Conservation (phyloP, 2,329 filamentous ascomycete species). For the Trichoderma citrinoviride region DNA sequence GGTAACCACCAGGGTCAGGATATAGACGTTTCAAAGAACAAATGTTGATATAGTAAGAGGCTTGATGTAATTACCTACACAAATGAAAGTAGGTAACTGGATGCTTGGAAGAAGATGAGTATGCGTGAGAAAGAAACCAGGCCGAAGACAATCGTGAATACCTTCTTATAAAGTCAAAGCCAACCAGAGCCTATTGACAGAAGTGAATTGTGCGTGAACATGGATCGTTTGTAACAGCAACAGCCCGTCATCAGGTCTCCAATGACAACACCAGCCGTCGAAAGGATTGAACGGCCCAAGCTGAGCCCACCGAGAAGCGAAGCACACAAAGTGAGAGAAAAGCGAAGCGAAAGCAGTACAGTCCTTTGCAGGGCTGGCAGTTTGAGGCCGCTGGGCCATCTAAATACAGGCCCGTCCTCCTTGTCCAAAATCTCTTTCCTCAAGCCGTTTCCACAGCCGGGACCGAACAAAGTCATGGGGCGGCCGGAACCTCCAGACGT, state of each 20-base stretch:
- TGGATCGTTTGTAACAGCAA: slow-evolving; percentile 17
- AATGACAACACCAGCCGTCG: slow-evolving; percentile 31
- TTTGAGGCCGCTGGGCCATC: slow-evolving; percentile 2
- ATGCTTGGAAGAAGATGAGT: background rate
- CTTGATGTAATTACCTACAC: background rate
- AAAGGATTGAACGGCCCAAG: slow-evolving; percentile 35
- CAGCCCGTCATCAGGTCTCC: slow-evolving; percentile 20
- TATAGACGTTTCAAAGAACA: background rate
- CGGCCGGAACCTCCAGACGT: background rate
- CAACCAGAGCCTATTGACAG: slow-evolving; percentile 5
- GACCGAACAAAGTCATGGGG: background rate
- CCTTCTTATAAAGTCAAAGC: background rate
- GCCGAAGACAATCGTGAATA: background rate
- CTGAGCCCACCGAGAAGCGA: slow-evolving; percentile 1
- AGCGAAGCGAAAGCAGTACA: background rate
- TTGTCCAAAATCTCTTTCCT: background rate
- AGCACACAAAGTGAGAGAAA: slow-evolving; percentile 15
- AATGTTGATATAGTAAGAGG: background rate
- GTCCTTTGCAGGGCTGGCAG: background rate
- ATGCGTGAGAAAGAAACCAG: background rate
- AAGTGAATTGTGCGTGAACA: slow-evolving; percentile 25
- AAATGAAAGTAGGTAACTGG: background rate
- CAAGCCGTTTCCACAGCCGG: background rate
- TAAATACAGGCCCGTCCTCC: slow-evolving; percentile 15
- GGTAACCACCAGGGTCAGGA: background rate